Percentiles rank a stretch among this genome's conserved stretches.
These are phyloP conservation scores for Elsinoe batatas DNA, from an alignment of 2,329 filamentous ascomycete genomes.

Conservation along the genomic window DNA sequence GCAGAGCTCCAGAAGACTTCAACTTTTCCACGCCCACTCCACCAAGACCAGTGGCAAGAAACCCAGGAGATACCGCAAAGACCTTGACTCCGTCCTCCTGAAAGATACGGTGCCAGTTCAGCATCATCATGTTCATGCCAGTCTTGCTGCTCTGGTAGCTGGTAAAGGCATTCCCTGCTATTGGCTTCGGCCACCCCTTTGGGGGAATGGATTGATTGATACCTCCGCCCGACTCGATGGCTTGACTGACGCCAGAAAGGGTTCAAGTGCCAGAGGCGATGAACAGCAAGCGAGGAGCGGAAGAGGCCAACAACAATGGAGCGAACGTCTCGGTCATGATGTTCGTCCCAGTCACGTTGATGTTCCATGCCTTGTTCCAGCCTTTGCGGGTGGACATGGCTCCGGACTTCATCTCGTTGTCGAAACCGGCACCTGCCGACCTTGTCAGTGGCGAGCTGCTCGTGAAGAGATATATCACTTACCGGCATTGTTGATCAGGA, in stretches of 20 bases:
- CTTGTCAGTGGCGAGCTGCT: conserved; percentile 8
- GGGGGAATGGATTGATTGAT: conserved; percentile 19
- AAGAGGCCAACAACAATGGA: conserved; percentile 31
- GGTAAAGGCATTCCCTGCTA: conserved; percentile 20
- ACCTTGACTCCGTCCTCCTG: conserved; percentile 40
- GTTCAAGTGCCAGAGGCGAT: conserved; percentile 34
- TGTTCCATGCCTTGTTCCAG: conserved; percentile 29
- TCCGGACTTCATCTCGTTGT: conserved; percentile 26
- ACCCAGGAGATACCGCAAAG: conserved; percentile 37
- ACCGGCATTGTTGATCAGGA: conserved; percentile 51
- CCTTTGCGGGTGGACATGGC: conserved; percentile 27
- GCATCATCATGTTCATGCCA: conserved; percentile 41
- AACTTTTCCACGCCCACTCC: conserved; percentile 24
- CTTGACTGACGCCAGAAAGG: conserved; percentile 25
- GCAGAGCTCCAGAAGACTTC: conserved; percentile 30
- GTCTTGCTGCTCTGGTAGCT: conserved; percentile 36
- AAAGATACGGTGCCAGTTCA: conserved; percentile 37
- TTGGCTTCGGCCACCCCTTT: conserved; percentile 40
- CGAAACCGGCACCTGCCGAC: conserved; percentile 34
- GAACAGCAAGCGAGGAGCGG: conserved; percentile 30
- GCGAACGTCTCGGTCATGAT: conserved; percentile 29
- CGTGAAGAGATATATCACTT: background rate
- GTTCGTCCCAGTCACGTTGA: conserved; percentile 32
- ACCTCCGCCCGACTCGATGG: conserved; percentile 20
- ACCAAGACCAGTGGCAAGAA: conserved; percentile 37